Evolutionary conservation across 371 early-diverging fungal species (phyloP), one percentile per base, ranked within the genome.

Genomic region (Quaeritorhiza haematococci): DNA sequence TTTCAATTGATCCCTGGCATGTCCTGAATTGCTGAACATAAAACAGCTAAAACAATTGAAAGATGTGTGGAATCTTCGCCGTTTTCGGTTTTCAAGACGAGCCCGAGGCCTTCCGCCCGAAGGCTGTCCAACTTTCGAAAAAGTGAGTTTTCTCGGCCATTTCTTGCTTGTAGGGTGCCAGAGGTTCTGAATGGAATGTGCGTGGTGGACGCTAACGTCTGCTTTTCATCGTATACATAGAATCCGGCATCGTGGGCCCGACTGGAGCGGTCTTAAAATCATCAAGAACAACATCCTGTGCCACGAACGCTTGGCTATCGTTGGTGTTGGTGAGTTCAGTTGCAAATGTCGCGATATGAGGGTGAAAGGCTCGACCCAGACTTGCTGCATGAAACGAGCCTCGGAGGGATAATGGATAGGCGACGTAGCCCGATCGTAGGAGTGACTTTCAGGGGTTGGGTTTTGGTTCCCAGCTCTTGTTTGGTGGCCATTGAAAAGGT

Each of bases 301-400:
- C 76, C 97, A 97, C 68, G 97, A 97, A 74, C 92, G 97, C 72
- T 73, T 97, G 55, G 94, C 97, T 48, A 97, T 97, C 68, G 96
- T 95, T 50, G 97, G 97, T 67, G 87, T 94, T 60, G 91, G 92
- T 89, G 76, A 71, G 84, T 75, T 21, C 21, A 29, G 28, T 33
- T 52, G 10, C 13, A 47, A 10, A 27, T 33, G 17, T 33, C 33
- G 34, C n/a, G 8, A 4, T 7, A 27, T 1, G 30, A 1, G 17
- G n/a, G n/a, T n/a, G n/a, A n/a, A n/a, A n/a, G n/a, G n/a, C n/a
- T n/a, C n/a, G n/a, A n/a, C n/a, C n/a, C n/a, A n/a, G n/a, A n/a
- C n/a, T n/a, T n/a, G n/a, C n/a, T n/a, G n/a, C n/a, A n/a, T n/a
- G n/a, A n/a, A n/a, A n/a, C n/a, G n/a, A n/a, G n/a, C n/a, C n/a